phyloP scores from a whole-genome alignment of 2,329 filamentous ascomycete species.

The Aureobasidium sp. region DNA sequence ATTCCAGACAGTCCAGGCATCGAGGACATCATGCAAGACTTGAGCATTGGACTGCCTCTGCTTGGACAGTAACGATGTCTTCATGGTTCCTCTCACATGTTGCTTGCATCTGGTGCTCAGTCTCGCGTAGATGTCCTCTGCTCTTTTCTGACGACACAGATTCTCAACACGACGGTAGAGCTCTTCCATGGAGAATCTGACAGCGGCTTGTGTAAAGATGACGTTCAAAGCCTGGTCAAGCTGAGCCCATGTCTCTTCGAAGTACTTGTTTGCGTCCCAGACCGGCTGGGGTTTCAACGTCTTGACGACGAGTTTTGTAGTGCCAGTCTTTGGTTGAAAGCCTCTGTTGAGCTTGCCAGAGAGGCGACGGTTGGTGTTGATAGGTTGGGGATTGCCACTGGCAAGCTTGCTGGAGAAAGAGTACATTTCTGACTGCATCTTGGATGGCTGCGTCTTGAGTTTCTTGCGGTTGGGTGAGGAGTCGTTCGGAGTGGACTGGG shows the following conservation, averaged over 20 bases:
- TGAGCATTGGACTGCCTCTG: conserved; percentile 54
- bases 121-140: conserved; percentile 58
- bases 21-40: conserved; percentile 53
- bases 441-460: not conserved
- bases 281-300: conserved; percentile 66
- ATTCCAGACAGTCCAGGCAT: conserved; percentile 72
- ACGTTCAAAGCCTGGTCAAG: conserved; percentile 65
- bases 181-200: conserved; percentile 67
- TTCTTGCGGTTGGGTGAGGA: not conserved
- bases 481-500: not conserved
- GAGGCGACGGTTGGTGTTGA: not conserved
- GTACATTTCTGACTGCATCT: conserved; percentile 13
- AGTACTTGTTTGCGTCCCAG: conserved; percentile 67
- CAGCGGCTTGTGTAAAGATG: conserved; percentile 63
- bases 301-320: conserved; percentile 87
- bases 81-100: conserved; percentile 54
- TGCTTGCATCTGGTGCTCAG: conserved; percentile 59
- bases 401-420: conserved; percentile 5
- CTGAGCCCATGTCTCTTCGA: conserved; percentile 66
- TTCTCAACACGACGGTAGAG: conserved; percentile 90
- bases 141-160: conserved; percentile 71
- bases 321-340: conserved; percentile 68
- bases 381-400: not conserved
- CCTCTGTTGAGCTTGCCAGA: not conserved
- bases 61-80: conserved; percentile 51